Conservation (phyloP, 2,329 filamentous ascomycete species). For the Aspergillus sclerotialis region DNA sequence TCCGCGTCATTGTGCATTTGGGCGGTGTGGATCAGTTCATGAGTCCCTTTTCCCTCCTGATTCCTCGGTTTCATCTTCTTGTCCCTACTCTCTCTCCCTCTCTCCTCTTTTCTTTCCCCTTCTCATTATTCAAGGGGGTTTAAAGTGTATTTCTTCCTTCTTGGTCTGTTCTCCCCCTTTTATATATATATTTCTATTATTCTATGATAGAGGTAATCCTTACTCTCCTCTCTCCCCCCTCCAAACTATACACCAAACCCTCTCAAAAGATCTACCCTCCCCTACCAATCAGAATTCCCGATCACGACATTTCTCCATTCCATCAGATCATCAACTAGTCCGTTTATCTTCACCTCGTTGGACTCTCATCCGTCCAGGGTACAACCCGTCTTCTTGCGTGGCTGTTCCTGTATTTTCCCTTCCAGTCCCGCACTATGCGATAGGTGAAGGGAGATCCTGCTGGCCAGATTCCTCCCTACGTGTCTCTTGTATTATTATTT, state of each 20-base stretch:
- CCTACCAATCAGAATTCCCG: slow-evolving; percentile 23
- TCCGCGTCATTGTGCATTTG: background rate
- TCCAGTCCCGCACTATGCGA: slow-evolving; percentile 16
- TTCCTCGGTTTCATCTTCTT: background rate
- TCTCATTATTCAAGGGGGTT: background rate
- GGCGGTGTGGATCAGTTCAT: background rate
- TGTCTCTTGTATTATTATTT: slow-evolving; percentile 7
- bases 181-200: no score
- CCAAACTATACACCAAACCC: background rate
- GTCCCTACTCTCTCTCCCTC: background rate
- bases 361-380: slow-evolving; percentile 5
- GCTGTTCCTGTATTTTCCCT: no score
- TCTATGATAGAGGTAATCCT: no score
- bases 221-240: slow-evolving; percentile 1
- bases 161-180: background rate
- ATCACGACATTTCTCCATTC: slow-evolving; percentile 40
- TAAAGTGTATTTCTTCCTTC: background rate
- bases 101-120: background rate
- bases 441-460: slow-evolving; percentile 11
- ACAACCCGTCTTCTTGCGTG: slow-evolving; percentile 15
- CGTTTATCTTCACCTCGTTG: slow-evolving; percentile 3
- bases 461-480: slow-evolving; percentile 8
- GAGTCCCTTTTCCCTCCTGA: background rate
- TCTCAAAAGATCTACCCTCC: background rate
- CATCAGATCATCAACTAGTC: slow-evolving; percentile 34